Conservation (phyloP, 202 grass and related monocot genomes). For the Schoenoplectus tabernaemontani region DNA sequence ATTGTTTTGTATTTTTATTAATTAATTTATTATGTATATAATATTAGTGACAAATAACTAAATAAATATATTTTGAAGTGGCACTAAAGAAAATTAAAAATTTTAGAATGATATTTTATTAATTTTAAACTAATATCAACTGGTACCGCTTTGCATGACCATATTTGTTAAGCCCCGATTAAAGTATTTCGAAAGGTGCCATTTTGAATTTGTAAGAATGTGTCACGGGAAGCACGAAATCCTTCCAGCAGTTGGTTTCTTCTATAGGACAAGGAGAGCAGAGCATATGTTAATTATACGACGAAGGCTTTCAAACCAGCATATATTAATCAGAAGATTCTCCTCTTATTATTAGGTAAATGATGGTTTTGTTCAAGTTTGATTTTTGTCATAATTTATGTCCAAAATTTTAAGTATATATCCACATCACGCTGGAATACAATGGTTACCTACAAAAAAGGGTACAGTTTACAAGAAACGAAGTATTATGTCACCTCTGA, state of each 20-base stretch:
- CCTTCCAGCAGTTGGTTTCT: conserved; percentile 21
- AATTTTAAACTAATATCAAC: too few relatives aligned
- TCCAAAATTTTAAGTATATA: background rate
- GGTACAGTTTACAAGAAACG: background rate
- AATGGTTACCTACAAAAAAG: background rate
- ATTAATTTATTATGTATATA: too few relatives aligned
- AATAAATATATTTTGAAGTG: too few relatives aligned
- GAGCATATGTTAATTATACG: background rate
- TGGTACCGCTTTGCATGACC: background rate
- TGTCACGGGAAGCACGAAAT: conserved; percentile 15
- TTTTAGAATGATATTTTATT: too few relatives aligned
- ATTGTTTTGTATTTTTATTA: too few relatives aligned
- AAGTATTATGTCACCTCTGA: background rate
- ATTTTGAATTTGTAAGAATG: conserved; percentile 20
- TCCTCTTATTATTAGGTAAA: background rate
- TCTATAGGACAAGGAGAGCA: conserved; percentile 20
- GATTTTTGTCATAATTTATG: background rate
- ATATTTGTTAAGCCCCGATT: background rate
- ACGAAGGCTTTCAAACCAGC: background rate
- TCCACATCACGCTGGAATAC: background rate
- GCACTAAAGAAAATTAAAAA: too few relatives aligned
- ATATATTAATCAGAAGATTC: conserved; percentile 14
- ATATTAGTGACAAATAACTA: too few relatives aligned
- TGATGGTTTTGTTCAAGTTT: background rate
- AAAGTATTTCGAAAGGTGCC: background rate